Evolutionary conservation across 225 moss, liverwort and hornwort genomes (phyloP), one percentile per base, ranked within the genome.

Genomic region (Bryoerythrophyllum caledonicum): DNA sequence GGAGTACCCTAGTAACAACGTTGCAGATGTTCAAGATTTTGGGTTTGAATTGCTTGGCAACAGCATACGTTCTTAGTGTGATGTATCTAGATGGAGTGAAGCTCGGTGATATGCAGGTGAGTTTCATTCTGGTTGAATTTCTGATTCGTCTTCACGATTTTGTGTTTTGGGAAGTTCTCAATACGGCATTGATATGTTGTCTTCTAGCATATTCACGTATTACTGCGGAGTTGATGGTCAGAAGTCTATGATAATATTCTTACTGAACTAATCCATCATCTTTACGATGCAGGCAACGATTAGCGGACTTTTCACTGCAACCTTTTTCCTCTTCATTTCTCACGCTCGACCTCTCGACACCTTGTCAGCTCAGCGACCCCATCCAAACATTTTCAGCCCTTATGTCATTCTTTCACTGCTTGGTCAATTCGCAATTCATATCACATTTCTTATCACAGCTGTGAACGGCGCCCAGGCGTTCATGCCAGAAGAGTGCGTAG

Each of bases 21-120:
- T 86, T 99, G 69, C 97, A 99, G 79, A 99, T 99, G 97, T 99
- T 99, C 80, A 99, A 99, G 80, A 99, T 95, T 57, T 78, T 99
- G 81, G 97, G 97, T 19, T 71, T 99, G 82, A 99, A 99, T 79
- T 99, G 97, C 78, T 86, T 99, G 79, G 97, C 97, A 28, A 99
- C 93, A 41, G 97, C 97, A 8, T 99, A 99, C 83, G 91, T 99
- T 72, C 85, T 99, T 26, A 99, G 97, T 79, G 97, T 99, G 44
- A 95, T 99, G 97, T 87, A 99, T 78, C 76, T 99, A 82, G 97
- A 99, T 80, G 97, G 97, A 30, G 97, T 95, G 75, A 99, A 99
- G 87, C 93, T 99, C 60, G 97, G 97, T 75, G 94, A 99, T 77
- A 89, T 99, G 93, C 97, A 89, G 86, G 88, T 86, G 57, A 38